Percentiles rank a stretch among this genome's conserved stretches.
Conservation (phyloP, 768 basidiomycete genomes). For the Clavulina sp. region DNA sequence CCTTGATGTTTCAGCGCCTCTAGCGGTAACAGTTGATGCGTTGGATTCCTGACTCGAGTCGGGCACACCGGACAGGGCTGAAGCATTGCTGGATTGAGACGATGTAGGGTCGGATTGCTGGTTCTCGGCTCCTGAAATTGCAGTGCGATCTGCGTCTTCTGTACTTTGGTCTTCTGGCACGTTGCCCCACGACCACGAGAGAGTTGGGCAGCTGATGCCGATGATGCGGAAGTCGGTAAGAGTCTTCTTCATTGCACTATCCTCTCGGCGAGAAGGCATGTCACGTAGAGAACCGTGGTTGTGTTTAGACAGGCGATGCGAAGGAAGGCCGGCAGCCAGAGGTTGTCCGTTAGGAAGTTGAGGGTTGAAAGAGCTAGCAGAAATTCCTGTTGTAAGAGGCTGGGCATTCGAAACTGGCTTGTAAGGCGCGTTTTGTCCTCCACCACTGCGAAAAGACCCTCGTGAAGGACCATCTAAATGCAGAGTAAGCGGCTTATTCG, state of each 20-base stretch:
- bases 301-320: conserved; percentile 9
- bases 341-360: neutral
- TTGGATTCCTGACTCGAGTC: conserved; percentile 13
- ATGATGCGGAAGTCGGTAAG: conserved; percentile 97
- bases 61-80: conserved; percentile 2
- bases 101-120: conserved; percentile 1
- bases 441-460: neutral
- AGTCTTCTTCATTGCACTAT: conserved; percentile 42
- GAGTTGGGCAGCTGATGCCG: conserved; percentile 65
- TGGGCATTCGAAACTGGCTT: neutral
- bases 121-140: conserved; percentile 20
- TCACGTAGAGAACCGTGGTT: conserved; percentile 16
- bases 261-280: conserved; percentile 21
- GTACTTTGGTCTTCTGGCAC: neutral
- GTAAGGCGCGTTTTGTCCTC: neutral
- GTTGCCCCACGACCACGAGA: conserved; percentile 76
- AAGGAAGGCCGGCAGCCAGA: conserved; percentile 7
- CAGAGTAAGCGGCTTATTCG: conserved; percentile 1
- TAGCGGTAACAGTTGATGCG: conserved; percentile 5
- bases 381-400: neutral
- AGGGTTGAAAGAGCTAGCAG: neutral
- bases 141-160: neutral
- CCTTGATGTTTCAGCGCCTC: conserved; percentile 31
- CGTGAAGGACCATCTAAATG: conserved; percentile 4
- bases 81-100: neutral